Evolutionary conservation across 345 rosid genomes (phyloP), one percentile per base, ranked within the genome.

Genomic region (Boechera retrofracta): DNA sequence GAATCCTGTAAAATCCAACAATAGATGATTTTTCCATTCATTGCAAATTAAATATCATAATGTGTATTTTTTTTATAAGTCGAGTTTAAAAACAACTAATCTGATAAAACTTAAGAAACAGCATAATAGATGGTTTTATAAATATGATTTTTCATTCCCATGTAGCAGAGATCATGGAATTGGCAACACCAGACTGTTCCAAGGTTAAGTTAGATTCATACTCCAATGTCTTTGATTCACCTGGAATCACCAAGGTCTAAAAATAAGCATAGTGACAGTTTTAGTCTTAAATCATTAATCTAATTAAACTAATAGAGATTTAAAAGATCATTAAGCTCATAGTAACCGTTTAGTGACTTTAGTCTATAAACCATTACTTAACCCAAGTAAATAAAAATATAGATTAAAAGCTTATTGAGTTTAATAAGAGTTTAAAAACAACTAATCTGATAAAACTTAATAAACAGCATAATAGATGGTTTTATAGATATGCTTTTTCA

Each of bases 181-280:
- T 93, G 72, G 96, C 97, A 41, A 96, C 87, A 31, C 95, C 96
- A 1, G 95, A 91, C 64, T 89, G 95, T 47, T 78, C 95, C 56
- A 96, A 89, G n/a, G 90, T 87, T 77, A 89, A 64, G 70, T 85
- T 87, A 74, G 79, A 78, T n/a, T 83, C 88, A 63, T 83, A 93
- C 69, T 91, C 95, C 78, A 96, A 85, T 59, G 78, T 67, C 86
- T 85, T 90, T 15, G 90, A 83, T 33, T 90, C 93, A 72, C 98
- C 99, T 32, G 95, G 98, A 66, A 93, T 86, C 7, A 52, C 21
- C 21, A 18, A 18, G 0, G 1, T 51, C 52, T 48, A 35, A 33
- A 33, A 35, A 5, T 57, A 26, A 57, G 59, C 66, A 45, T 35
- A 55, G 58, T 74, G 66, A 66, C 51, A 56, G 29, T 66, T 73